Base-by-base conservation (phyloP, 2,329 filamentous ascomycete genomes). In the Monosporascus ibericus region DNA sequence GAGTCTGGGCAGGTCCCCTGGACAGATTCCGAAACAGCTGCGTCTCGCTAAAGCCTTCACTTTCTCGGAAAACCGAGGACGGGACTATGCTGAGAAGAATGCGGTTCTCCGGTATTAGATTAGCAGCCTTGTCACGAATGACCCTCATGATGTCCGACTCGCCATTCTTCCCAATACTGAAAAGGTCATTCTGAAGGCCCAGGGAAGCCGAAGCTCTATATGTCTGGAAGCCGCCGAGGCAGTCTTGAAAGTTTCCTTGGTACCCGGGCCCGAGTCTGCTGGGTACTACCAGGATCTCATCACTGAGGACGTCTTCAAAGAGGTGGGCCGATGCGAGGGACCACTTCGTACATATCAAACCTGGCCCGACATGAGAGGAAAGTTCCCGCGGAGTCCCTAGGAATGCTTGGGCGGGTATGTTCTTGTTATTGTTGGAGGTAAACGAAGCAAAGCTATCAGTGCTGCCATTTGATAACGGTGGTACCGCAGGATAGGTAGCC, bases 181-280 rank as follows among this genome's bases (percentile, higher is more conserved):
- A 78, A 49, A 91, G 83, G 65, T 99, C 94, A 62, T 97, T 97
- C 46, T 92, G 87, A 50, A 96, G 79, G 54, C 95, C 94, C 39
- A 99, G 75, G 50, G 89, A 86, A 7, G 94, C 92, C 1, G 94
- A 97, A 6, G 94, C 92, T 62, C 88, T 85, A 66, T 99, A 99
- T 0, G 95, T 99, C 65, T 97, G 91, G 64, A 99, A 95, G 2
- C 91, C 92, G 5, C 95, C 94, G 15, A 99, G 79, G 60, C 90
- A 94, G 65, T 99, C 94, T 70, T 99, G 94, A 61, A 95, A 96
- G 66, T 99, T 99, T 17, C 94, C 94, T 64, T 90, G 86, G 62
- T 99, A 99, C 47, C 90, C 84, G 24, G 91, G 88, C 0, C 94
- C 92, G 18, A 99, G 84, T 48, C 92, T 88, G 66, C 87, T 90